A percentile compares a stretch with the other conserved stretches of the same genome.
phyloP scores from a whole-genome alignment of 2,329 filamentous ascomycete species.

The Chalaropsis thielavioides region DNA sequence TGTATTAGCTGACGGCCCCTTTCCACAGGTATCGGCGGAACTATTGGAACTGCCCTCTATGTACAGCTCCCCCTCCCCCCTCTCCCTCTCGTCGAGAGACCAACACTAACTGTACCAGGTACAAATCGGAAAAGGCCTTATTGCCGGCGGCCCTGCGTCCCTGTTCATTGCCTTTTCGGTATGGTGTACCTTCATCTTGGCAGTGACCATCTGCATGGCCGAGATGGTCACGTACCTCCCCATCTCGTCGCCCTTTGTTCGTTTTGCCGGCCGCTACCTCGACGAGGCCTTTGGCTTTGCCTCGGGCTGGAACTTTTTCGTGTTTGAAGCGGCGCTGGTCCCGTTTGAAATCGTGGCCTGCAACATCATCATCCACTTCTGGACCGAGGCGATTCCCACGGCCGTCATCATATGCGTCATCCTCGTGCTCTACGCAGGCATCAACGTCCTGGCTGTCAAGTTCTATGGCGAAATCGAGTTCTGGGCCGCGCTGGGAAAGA shows the following conservation, averaged over 20 bases:
- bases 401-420: conserved; percentile 46
- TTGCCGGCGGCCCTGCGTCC: conserved; percentile 44
- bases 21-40: conserved; percentile 42
- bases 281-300: conserved; percentile 63
- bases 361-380: conserved; percentile 48
- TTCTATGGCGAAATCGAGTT: conserved; percentile 72
- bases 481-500: conserved; percentile 55
- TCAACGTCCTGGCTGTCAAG: conserved; percentile 60
- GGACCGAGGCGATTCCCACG: conserved; percentile 45
- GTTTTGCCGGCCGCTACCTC: conserved; percentile 60
- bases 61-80: conserved; percentile 24
- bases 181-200: conserved; percentile 48
- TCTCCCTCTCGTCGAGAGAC: neutral
- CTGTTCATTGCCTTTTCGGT: conserved; percentile 45
- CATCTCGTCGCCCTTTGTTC: conserved; percentile 64
- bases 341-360: conserved; percentile 54
- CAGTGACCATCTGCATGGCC: conserved; percentile 47
- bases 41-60: conserved; percentile 47
- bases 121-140: conserved; percentile 39
- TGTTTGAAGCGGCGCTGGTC: conserved; percentile 53
- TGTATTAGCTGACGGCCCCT: neutral
- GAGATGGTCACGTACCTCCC: conserved; percentile 68
- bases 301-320: conserved; percentile 60
- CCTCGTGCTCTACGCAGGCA: conserved; percentile 31
- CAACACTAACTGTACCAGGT: conserved; percentile 22